Base-by-base conservation (phyloP, 331 rosid species). In the Pyracantha coccinea region DNA sequence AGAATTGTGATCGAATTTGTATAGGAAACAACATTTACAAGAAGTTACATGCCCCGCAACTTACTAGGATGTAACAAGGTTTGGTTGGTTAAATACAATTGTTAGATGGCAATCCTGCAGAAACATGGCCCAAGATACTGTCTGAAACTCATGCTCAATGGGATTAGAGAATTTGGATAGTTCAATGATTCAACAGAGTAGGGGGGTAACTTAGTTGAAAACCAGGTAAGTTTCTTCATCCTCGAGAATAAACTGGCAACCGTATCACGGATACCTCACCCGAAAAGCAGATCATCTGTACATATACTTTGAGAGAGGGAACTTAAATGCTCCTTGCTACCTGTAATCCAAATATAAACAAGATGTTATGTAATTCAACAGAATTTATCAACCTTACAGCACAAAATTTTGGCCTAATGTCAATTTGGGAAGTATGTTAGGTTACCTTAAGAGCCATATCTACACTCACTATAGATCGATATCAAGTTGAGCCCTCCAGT, bases 261-360 rank as follows among this genome's bases (percentile, higher is more conserved):
- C 81, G 76, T 66, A 66, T 68, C 75, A 77, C 68, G 68, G 10
- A 71, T 75, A 77, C 72, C 58, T 70, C 41, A 47, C 67, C 45
- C 32, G 66, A 72, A 67, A 69, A 38, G 75, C 6, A 81, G 61
- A 41, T 68, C 79, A 91, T 72, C 96, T 86, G 79, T 94, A 94
- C 76, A 94, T 66, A 83, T 90, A 94, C 80, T 86, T 94, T 20
- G 96, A 87, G 59, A 94, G 83, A 23, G 95, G 96, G 74, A 94
- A 94, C 84, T 88, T 87, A 9, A 9, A 91, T 87, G 80, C 96
- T 94, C 89, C 93, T 90, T 68, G 98, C 97, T 27, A 89, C 98
- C 97, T 93, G 95, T 74, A 59, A 68, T 78, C 60, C 47, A 7
- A 5, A 53, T 2, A 67, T 19, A 53, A 73, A 53, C 41, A 77